Evolutionary conservation across 768 basidiomycete genomes (phyloP), one percentile per base, ranked within the genome.

Genomic region (Cantharellus cinnabarinus): DNA sequence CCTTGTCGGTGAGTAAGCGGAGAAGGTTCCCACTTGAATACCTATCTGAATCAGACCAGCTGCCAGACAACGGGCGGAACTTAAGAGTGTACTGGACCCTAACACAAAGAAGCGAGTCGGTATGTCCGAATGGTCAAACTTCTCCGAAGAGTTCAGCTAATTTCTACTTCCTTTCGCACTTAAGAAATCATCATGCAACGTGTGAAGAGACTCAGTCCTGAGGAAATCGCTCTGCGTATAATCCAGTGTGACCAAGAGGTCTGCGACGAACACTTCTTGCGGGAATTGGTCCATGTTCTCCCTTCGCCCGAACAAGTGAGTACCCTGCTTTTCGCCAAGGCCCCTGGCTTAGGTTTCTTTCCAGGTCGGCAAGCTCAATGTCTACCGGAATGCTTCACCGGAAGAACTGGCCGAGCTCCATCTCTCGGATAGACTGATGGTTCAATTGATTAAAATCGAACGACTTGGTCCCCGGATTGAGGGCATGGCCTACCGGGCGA

Each of bases 371-470:
- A 90, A 91, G 70, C 78, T 94, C 38, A 91, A 89, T 66, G 78
- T 88, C 2, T 89, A 93, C 67, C 82, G 86, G 58, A 89, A 84
- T 65, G 79, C 89, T n/a, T 82, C 82, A 61, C 77, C 82, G 7
- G 85, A 83, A 65, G 91, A 95, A 64, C 79, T 99, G 7, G 82
- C 81, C 48, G 80, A 79, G 39, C 74, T 99, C n/a, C 93, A 97
- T 70, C 82, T 85, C 20, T 85, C 95, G 15, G 95, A 99, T 71
- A 81, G 95, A 40, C 77, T 99, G 53, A 91, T 99, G 88, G 90
- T 99, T 35, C 86, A 93, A 62, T 75, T 97, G 42, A 95, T 98
- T 65, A 89, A 95, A 68, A 91, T 98, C 37, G 80, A 94, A 50
- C 83, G 89, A 41, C 74, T 99, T 5, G 78, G 76, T 5, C 85